Percentiles rank a stretch among this genome's conserved stretches.
Evolutionary conservation across 1,284 basidiomycete genomes (phyloP).

Genomic region (Sporisorium graminicola): DNA sequence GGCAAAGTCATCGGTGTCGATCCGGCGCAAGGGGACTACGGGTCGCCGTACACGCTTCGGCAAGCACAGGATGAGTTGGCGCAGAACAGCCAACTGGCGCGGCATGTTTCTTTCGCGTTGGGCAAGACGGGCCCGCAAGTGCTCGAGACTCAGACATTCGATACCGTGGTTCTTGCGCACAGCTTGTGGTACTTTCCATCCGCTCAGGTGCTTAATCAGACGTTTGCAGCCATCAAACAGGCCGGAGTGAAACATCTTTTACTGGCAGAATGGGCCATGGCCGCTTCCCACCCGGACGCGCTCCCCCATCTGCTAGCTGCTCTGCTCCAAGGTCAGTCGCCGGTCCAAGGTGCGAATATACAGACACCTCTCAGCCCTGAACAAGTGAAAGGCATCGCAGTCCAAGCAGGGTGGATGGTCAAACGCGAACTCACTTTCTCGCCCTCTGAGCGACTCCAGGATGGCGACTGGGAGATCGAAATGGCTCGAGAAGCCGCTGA

Average conservation of each 20-base stretch:
- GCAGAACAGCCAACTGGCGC: not conserved
- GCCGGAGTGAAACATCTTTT: conserved; percentile 30
- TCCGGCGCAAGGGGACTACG: conserved; percentile 19
- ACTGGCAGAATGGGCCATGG: conserved; percentile 35
- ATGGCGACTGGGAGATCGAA: conserved; percentile 28
- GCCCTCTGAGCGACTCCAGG: conserved; percentile 19
- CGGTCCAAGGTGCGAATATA: conserved; percentile 16
- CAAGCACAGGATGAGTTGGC: conserved; percentile 23
- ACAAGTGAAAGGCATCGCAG: conserved; percentile 12
- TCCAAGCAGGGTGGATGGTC: conserved; percentile 24
- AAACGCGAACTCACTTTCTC: conserved; percentile 15
- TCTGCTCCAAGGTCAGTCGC: conserved; percentile 28
- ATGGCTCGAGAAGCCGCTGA: conserved; percentile 24
- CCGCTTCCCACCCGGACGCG: conserved; percentile 24
- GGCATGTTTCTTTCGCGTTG: conserved; percentile 15
- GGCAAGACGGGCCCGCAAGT: conserved; percentile 23
- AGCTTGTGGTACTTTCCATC: conserved; percentile 38
- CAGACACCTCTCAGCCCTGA: conserved; percentile 18
- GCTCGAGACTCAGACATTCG: conserved; percentile 1
- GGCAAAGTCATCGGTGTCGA: conserved; percentile 20
- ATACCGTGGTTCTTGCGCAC: conserved; percentile 24
- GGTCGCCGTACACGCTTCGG: conserved; percentile 26
- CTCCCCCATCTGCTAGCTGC: conserved; percentile 26
- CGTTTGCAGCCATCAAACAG: conserved; percentile 12
- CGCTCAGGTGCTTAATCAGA: conserved; percentile 4